Percentiles rank a stretch among this genome's conserved stretches.
These are phyloP conservation scores for Candida succiphila DNA, from an alignment of 805 yeast genomes.

Conservation along the genomic window DNA sequence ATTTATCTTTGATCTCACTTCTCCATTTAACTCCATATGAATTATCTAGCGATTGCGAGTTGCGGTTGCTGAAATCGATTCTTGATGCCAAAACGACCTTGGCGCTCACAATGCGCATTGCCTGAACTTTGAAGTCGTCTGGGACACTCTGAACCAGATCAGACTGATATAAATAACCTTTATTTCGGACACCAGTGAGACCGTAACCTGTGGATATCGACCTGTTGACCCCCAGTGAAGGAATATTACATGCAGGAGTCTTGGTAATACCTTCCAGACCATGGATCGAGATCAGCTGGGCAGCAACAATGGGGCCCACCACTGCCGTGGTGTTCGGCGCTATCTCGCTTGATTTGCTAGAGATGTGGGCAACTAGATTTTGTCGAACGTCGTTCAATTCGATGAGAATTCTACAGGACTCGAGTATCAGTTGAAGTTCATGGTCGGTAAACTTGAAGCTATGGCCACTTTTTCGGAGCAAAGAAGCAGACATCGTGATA, in stretches of 20 bases:
- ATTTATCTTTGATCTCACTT: conserved; percentile 47
- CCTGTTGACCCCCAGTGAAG: conserved; percentile 60
- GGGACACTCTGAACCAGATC: conserved; percentile 53
- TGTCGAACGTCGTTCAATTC: conserved; percentile 32
- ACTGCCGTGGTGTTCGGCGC: conserved; percentile 78
- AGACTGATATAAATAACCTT: conserved; percentile 59
- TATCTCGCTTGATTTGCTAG: conserved; percentile 41
- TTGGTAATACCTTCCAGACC: conserved; percentile 55
- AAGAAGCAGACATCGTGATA: conserved; percentile 60
- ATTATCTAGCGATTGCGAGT: conserved; percentile 9
- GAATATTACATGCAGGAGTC: conserved; percentile 77
- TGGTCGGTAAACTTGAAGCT: conserved; percentile 6
- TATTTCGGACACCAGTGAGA: conserved; percentile 40
- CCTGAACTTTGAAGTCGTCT: conserved; percentile 50
- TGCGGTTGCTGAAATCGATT: conserved; percentile 39
- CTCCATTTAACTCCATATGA: conserved; percentile 48
- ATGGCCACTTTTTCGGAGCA: conserved; percentile 29
- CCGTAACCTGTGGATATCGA: conserved; percentile 29
- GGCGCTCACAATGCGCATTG: conserved; percentile 69
- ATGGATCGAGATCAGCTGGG: conserved; percentile 65
- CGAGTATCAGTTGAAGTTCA: conserved; percentile 27
- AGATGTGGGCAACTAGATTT: conserved; percentile 41
- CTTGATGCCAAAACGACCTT: conserved; percentile 78
- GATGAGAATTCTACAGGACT: conserved; percentile 35
- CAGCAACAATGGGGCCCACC: conserved; percentile 63